Base-by-base conservation (phyloP, 495 filamentous ascomycete genomes). In the Aspergillus olivimuriae region DNA sequence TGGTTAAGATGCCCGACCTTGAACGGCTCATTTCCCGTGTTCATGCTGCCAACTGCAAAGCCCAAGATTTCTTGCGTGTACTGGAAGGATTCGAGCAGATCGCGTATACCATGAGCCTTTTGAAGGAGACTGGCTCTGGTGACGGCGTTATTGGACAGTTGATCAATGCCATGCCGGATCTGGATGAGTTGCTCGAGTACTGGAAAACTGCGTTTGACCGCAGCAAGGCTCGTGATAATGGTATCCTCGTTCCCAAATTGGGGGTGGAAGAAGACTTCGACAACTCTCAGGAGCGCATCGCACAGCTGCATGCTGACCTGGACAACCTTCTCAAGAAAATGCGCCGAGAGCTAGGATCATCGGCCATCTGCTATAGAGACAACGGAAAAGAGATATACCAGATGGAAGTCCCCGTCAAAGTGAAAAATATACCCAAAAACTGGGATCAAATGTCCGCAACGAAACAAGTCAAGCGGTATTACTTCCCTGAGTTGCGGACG, bases 361-460 rank as follows among this genome's bases (percentile, higher is more conserved):
- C 61, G 24, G 81, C 86, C 2, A 83, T 97, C 51, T 80, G 77
- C 46, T 99, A 84, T 66, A 81, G 80, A 20, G 87, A 97, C 57
- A 86, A 89, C 24, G 94, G 94, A 19, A 99, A 97, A 62, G 94
- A 99, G 56, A 86, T 96, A 37, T 99, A 95, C 58, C 89, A 96
- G 61, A 77, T 99, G 2, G 94, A 99, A 60, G 84, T 87, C 0
- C 94, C 94, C 0, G 80, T 84, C 51, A 83, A 88, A 33, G 74
- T 89, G 58, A 94, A 90, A 58, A 69, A 68, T 21, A 76, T 99
- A 5, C 92, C 94, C 0, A 83, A 85, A 52, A 69, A 66, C 49
- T 99, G 94, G 94, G 80, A 87, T 53, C 92, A 96, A 62, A 96
- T 95, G 90, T 96, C 90, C 14, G 84, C 88, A 8, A 95, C 94